Base-by-base conservation (phyloP, 768 basidiomycete species). In the Mrakia hoshinonis region DNA sequence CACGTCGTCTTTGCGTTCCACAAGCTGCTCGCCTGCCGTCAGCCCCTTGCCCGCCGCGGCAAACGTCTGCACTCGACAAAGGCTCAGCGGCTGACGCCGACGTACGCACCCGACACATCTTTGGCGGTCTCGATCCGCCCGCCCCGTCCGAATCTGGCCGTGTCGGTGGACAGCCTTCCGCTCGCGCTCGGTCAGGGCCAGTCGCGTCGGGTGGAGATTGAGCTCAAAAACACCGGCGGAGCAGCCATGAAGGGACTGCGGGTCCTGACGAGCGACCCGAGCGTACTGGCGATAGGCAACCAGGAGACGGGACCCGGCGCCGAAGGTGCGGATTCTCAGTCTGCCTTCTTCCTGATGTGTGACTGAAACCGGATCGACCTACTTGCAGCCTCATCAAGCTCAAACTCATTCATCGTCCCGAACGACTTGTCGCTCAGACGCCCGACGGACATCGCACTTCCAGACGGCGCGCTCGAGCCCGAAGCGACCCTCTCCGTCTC, bases 51-150 rank as follows among this genome's bases (percentile, higher is more conserved):
- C 11, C 83, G 82, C 43, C 87, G 86, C n/a, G 92, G 93, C 18
- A 85, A 83, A 55, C 82, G 92, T 64, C 81, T 96, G 13, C 86
- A 93, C 66, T 85, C 86, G 67, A 92, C 92, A 2, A 83, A 84
- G 38, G 81, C 84, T 18, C 89, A 94, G 75, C 82, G 87, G 58
- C 85, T 87, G 74, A 82, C 78, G 36, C 85, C 85, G 13, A 85
- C 85, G 2, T 94, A 95, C 77, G 87, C 86, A 12, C 83, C 86
- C 12, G 88, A 95, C 77, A 78, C 84, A 9, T 75, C 84, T 39
- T 82, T 90, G 74, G 81, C 81, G 46, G 81, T 89, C 6, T 82
- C 85, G 13, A 84, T 96, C 13, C 84, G 85, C 58, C 83, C 87
- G 49, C 83, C 86, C 2, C 82, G 84, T 36, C 88, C 91, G 68